Evolutionary conservation across 805 yeast species (phyloP).

Genomic region (Ogataea trehalophila): DNA sequence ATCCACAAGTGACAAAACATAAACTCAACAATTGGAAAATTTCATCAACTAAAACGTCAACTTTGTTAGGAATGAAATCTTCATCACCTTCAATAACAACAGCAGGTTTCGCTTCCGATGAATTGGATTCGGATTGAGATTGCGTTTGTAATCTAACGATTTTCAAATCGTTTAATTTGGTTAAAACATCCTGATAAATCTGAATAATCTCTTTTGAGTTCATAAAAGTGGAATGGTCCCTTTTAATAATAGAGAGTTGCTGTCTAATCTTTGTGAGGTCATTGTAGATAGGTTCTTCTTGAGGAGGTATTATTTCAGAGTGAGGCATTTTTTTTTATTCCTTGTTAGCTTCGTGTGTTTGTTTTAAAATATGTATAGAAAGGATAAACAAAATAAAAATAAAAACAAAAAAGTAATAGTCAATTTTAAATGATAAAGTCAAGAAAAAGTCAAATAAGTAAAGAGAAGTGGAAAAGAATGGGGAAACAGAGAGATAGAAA

Average conservation of each 20-base stretch:
- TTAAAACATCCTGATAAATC: constrained; percentile 55
- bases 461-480: no score
- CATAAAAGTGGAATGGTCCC: constrained; percentile 59
- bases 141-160: constrained; percentile 34
- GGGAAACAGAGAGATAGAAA: no score
- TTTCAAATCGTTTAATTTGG: constrained; percentile 48
- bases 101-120: constrained; percentile 27
- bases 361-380: no score
- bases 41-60: constrained; percentile 78
- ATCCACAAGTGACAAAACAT: constrained; percentile 88
- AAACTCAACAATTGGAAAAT: constrained; percentile 83
- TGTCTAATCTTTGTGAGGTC: constrained; percentile 40
- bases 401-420: no score
- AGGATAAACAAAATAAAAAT: no score
- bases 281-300: constrained; percentile 32
- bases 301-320: constrained; percentile 27
- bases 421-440: no score
- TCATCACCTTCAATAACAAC: neutral
- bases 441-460: no score
- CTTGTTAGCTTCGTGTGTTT: no score
- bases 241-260: constrained; percentile 44
- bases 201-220: constrained; percentile 63
- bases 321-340: constrained; percentile 14
- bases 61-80: constrained; percentile 37
- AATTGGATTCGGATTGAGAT: no score